phyloP scores from a whole-genome alignment of 2,329 filamentous ascomycete genomes.

The Fusarium circinatum region DNA sequence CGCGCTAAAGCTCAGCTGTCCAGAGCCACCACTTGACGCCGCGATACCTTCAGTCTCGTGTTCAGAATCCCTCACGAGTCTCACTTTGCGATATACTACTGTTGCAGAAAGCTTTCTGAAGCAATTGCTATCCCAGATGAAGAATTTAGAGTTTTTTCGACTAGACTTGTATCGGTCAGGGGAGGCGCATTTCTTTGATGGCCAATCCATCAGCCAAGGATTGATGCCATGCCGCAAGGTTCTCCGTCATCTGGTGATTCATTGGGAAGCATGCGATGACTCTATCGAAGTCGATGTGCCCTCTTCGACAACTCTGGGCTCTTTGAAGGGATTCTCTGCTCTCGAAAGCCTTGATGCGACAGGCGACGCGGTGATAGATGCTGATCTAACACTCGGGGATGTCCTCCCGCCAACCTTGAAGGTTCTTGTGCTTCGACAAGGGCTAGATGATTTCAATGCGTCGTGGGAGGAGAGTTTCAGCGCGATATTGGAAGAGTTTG shows the following conservation, averaged over 20 bases:
- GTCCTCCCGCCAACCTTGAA: background rate
- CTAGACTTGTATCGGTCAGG: background rate
- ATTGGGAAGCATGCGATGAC: background rate
- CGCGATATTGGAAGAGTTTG: background rate
- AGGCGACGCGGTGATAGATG: accelerated
- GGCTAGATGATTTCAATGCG: background rate
- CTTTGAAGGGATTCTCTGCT: accelerated
- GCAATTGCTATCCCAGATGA: background rate
- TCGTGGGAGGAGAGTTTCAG: background rate
- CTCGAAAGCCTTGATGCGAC: background rate
- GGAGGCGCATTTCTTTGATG: background rate
- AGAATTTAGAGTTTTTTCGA: background rate
- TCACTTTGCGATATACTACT: background rate
- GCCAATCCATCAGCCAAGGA: background rate
- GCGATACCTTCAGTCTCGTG: background rate
- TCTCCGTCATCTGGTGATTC: background rate
- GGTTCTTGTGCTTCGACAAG: background rate
- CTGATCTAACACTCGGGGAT: accelerated
- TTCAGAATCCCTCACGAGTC: background rate
- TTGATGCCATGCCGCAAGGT: background rate
- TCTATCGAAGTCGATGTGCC: background rate
- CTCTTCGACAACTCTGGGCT: background rate
- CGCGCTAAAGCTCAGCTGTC: background rate
- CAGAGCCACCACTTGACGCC: background rate
- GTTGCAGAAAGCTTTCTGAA: background rate